Conservation (phyloP, 768 basidiomycete species). For the Termitomyces sp. region DNA sequence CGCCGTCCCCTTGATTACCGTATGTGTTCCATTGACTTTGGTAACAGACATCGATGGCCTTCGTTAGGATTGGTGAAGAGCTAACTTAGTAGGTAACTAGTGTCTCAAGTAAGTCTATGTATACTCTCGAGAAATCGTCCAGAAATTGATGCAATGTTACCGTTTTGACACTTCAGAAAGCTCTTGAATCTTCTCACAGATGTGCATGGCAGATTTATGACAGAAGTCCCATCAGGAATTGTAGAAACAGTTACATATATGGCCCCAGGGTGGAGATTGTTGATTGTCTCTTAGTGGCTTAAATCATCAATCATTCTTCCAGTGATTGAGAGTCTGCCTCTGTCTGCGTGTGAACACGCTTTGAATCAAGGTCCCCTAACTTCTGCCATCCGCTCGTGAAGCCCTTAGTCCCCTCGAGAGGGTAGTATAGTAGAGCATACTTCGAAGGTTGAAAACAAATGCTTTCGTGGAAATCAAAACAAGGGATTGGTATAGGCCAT, state of each 20-base stretch:
- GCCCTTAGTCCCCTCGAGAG: constrained; percentile 29
- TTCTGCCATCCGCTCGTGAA: constrained; percentile 38
- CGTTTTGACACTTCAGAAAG: constrained; percentile 29
- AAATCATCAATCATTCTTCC: too few relatives aligned
- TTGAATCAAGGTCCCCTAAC: constrained; percentile 42
- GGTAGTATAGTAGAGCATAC: constrained; percentile 29
- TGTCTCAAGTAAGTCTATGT: background rate
- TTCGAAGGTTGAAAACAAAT: constrained; percentile 13
- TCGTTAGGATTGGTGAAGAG: constrained; percentile 40
- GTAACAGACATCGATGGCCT: constrained; percentile 23
- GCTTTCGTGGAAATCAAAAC: constrained; percentile 39
- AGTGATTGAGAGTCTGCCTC: too few relatives aligned
- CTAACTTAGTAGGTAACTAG: constrained; percentile 33
- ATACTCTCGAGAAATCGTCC: background rate
- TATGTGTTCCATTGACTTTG: background rate
- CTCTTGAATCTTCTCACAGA: constrained; percentile 36
- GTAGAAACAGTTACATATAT: constrained; percentile 29
- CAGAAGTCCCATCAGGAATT: constrained; percentile 30
- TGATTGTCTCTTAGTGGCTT: background rate
- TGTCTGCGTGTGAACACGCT: constrained; percentile 38
- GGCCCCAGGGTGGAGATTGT: constrained; percentile 21
- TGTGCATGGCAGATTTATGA: constrained; percentile 35
- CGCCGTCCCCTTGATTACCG: constrained; percentile 17
- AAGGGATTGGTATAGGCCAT: constrained; percentile 35
- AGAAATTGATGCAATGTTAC: constrained; percentile 46